Base-by-base conservation (phyloP, 495 filamentous ascomycete species). In the Penicillium soppii region DNA sequence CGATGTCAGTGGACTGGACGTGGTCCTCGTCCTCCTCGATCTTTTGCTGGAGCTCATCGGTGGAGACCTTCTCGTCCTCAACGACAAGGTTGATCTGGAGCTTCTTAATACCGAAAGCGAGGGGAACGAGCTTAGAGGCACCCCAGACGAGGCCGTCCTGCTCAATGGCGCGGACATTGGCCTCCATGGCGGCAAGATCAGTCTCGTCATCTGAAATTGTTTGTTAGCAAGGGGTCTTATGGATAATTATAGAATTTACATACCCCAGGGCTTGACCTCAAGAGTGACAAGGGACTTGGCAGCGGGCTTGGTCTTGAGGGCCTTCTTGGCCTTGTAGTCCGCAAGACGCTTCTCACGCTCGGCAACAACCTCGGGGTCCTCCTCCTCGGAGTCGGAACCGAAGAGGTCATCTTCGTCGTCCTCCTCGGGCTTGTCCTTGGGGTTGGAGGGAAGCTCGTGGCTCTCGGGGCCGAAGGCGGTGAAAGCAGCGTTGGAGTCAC, bases 251-350 rank as follows among this genome's bases (percentile, higher is more conserved):
- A 76, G 56, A 16, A 27, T 26, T 66, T 57, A 82, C 87, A 61
- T 86, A 95, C 95, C 94, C 94, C 94, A 98, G 53, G 94, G 95
- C 83, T 98, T 98, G 52, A 98, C 90, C 61, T 97, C 92, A 53
- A 98, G 58, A 37, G 90, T 97, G 61, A 97, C 92, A 44, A 97
- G 74, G 32, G 91, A 96, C 84, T 98, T 98, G 60, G 94, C 94
- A 48, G 83, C 85, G 59, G 83, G 78, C 88, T 97, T 97, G 59
- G 80, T 72, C 82, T 95, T 95, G 66, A 75, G 79, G 64, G 86
- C 91, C 88, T 98, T 97, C 85, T 98, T 98, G 77, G 89, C 88
- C 74, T 85, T 86, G 83, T 98, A 98, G 66, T 91, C 95, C 43
- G 82, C 92, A 48, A 98, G 80, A 64, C 90, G 84, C 76, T 88